A percentile compares a stretch with the other conserved stretches of the same genome.
Conservation (phyloP, 371 early-diverging fungal genomes). For the Syncephalastrum racemosum region DNA sequence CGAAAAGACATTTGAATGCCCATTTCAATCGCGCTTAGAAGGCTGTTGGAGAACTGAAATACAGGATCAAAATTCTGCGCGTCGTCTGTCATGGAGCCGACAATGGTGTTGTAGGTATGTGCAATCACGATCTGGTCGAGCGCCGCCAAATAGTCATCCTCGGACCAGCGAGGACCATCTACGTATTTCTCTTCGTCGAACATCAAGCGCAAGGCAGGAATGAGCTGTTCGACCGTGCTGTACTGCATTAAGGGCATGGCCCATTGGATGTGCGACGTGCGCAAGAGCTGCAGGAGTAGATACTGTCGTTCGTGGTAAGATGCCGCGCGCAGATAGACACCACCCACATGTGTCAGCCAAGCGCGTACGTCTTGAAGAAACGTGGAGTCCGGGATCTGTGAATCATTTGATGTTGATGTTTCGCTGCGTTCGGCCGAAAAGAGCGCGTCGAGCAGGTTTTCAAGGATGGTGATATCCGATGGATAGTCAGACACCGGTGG, state of each 20-base stretch:
- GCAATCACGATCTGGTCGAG: conserved; percentile 64
- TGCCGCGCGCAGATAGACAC: conserved; percentile 28
- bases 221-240: conserved; percentile 21
- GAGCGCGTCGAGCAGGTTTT: conserved; percentile 20
- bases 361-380: conserved; percentile 37
- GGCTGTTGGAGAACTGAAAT: conserved; percentile 21
- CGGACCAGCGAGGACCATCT: conserved; percentile 46
- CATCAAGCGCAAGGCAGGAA: conserved; percentile 33
- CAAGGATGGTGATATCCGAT: conserved; percentile 7
- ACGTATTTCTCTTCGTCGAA: conserved; percentile 22
- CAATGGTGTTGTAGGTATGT: conserved; percentile 13
- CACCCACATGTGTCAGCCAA: conserved; percentile 54
- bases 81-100: neutral
- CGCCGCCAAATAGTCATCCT: conserved; percentile 60
- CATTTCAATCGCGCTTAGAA: conserved; percentile 23
- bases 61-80: conserved; percentile 10
- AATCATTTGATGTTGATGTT: too few species aligned
- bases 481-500: conserved; percentile 4
- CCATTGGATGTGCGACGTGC: conserved; percentile 38
- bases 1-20: conserved; percentile 23
- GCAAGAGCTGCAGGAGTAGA: conserved; percentile 50
- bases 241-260: conserved; percentile 59
- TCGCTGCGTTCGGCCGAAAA: conserved; percentile 16
- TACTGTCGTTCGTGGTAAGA: conserved; percentile 27
- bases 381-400: conserved; percentile 4